These are phyloP conservation scores for Quercus lobata DNA, from an alignment of 331 rosid species.

Conservation along the genomic window DNA sequence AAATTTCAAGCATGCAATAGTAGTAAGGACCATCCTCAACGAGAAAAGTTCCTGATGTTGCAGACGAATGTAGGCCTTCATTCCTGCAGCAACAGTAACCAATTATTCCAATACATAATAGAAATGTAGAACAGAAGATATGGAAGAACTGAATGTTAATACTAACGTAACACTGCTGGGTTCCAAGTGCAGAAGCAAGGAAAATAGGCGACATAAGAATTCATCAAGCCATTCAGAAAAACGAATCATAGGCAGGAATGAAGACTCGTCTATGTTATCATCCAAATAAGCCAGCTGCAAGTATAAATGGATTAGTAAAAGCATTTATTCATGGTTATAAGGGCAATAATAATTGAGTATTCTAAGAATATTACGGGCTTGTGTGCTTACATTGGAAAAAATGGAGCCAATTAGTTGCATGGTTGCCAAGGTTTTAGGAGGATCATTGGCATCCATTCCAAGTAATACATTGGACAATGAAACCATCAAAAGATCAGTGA, in stretches of 20 bases:
- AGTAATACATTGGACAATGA: constrained; percentile 95
- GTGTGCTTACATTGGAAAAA: constrained; percentile 83
- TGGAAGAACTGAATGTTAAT: constrained; percentile 9
- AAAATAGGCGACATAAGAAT: constrained; percentile 93
- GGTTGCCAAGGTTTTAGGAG: constrained; percentile 99
- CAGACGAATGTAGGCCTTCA: constrained; percentile 86
- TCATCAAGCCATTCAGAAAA: constrained; percentile 99
- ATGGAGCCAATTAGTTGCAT: constrained; percentile 96
- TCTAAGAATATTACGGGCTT: constrained; percentile 1
- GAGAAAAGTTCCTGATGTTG: constrained; percentile 91
- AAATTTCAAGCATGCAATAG: constrained; percentile 90
- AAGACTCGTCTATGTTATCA: constrained; percentile 65
- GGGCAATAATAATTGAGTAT: not conserved
- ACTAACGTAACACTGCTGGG: constrained; percentile 92
- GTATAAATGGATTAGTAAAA: constrained; percentile 27
- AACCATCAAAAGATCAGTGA: constrained; percentile 76
- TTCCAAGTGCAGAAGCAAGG: constrained; percentile 89
- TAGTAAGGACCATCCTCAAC: constrained; percentile 97
- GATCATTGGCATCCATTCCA: constrained; percentile 99
- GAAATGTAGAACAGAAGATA: constrained; percentile 6
- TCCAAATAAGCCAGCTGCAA: constrained; percentile 84
- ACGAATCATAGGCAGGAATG: constrained; percentile 78
- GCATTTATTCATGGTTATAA: not conserved
- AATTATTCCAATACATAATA: constrained; percentile 16
- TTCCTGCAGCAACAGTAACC: constrained; percentile 57